Evolutionary conservation across 2,329 filamentous ascomycete species (phyloP), one percentile per base, ranked within the genome.

Genomic region (Colletotrichum limetticola): DNA sequence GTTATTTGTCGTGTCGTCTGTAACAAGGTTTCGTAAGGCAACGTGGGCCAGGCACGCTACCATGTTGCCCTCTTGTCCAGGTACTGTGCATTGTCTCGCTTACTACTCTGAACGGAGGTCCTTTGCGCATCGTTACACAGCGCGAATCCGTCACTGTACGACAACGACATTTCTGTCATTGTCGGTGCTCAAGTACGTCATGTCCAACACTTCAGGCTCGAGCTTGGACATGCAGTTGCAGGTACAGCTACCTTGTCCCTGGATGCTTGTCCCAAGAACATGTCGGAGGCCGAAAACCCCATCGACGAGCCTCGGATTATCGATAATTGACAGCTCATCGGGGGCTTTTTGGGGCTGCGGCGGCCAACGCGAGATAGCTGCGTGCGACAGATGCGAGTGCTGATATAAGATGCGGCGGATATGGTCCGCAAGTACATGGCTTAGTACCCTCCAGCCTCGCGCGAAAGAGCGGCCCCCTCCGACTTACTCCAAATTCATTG

Each of bases 241-340:
- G 35, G 42, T n/a, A 22, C 24, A n/a, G 22, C 24, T 5, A 35
- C 59, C 16, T 14, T 14, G 57, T 19, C 32, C 11, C 62, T 24
- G 16, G 16, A 30, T 42, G 55, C 11, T 26, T 30, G 24, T 53
- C 46, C 52, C 58, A 62, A 49, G 19, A 19, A 12, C 24, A 42
- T 35, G 64, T 16, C 53, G 42, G 24, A 28, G 28, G 37, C 60
- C 26, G 46, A 11, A 52, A 53, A 42, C 52, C 64, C 19, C 30
- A 59, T 46, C 24, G 16, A 14, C 32, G 24, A 7, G 24, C 28
- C 16, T 14, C 24, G 24, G 28, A 22, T 16, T 22, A 6, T 19
- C n/a, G 60, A 37, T 7, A 58, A 26, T 62, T 68, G 65, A 72
- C 65, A 64, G 65, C 65, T 72, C 69, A 72, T 72, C 69, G 69